Percentiles rank a stretch among this genome's conserved stretches.
phyloP scores from a whole-genome alignment of 2,329 filamentous ascomycete genomes.

The Diaporthe sp. region DNA sequence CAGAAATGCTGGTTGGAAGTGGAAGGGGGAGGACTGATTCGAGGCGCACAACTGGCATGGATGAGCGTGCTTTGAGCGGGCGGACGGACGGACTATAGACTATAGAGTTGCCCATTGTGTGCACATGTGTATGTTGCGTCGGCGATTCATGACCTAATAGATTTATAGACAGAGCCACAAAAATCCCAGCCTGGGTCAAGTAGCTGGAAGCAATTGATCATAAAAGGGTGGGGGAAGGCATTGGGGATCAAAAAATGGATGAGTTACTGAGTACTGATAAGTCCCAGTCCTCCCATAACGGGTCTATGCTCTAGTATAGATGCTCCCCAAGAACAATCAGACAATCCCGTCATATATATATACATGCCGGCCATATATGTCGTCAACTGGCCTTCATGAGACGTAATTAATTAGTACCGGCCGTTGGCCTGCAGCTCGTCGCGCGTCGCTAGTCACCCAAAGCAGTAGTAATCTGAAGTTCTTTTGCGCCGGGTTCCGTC shows the following conservation, averaged over 20 bases:
- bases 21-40: constrained; percentile 52
- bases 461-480: constrained; percentile 19
- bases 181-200: neutral
- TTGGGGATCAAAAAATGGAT: constrained; percentile 10
- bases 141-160: neutral
- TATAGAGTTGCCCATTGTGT: neutral
- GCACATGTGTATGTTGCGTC: neutral
- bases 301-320: constrained; percentile 41
- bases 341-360: constrained; percentile 40
- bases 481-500: constrained; percentile 40
- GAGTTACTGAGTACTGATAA: constrained; percentile 27
- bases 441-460: constrained; percentile 33
- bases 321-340: constrained; percentile 55
- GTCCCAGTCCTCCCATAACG: constrained; percentile 31
- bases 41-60: neutral
- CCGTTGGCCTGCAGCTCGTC: constrained; percentile 27
- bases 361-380: constrained; percentile 34
- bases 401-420: constrained; percentile 46
- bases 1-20: constrained; percentile 67
- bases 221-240: neutral
- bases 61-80: neutral
- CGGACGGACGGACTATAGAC: neutral
- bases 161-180: neutral
- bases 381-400: constrained; percentile 35
- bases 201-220: neutral